Percentiles rank a stretch among this genome's conserved stretches.
phyloP scores from a whole-genome alignment of 2,329 filamentous ascomycete species.

The Exophiala sideris region DNA sequence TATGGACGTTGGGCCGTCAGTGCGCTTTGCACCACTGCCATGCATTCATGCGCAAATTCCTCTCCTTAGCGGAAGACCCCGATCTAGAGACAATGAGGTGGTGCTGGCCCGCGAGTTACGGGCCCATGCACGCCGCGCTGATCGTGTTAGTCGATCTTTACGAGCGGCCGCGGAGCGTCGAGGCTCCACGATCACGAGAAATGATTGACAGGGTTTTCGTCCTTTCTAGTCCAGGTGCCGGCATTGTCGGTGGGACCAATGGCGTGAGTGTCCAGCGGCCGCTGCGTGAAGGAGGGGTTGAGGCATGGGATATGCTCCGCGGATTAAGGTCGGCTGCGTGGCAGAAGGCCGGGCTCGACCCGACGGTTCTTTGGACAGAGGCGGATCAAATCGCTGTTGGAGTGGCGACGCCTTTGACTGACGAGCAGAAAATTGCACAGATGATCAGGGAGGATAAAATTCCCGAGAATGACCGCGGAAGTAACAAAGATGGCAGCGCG shows the following conservation, averaged over 20 bases:
- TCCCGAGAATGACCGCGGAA: conserved; percentile 7
- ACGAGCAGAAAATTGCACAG: conserved; percentile 24
- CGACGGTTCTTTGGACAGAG: conserved; percentile 46
- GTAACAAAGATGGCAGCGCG: no score
- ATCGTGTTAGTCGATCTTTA: conserved; percentile 50
- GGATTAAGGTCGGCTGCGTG: conserved; percentile 46
- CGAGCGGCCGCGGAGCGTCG: conserved; percentile 44
- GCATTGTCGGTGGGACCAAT: conserved; percentile 46
- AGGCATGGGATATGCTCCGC: conserved; percentile 50
- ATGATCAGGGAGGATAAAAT: conserved; percentile 27
- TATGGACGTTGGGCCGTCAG: conserved; percentile 46
- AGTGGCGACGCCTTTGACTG: conserved; percentile 24
- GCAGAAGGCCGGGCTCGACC: conserved; percentile 48
- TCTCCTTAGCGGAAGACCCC: conserved; percentile 45
- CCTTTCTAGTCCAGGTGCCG: conserved; percentile 43
- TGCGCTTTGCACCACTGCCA: conserved; percentile 47
- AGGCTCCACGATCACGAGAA: conserved; percentile 44
- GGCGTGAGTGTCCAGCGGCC: conserved; percentile 43
- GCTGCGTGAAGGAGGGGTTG: conserved; percentile 46
- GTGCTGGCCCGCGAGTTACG: conserved; percentile 47
- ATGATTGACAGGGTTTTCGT: conserved; percentile 48
- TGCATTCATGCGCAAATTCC: conserved; percentile 49
- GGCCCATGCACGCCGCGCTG: conserved; percentile 46
- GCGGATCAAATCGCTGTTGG: conserved; percentile 43
- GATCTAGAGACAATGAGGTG: conserved; percentile 49